Evolutionary conservation across 2,329 filamentous ascomycete genomes (phyloP).

Genomic region (Penicillium italicum): DNA sequence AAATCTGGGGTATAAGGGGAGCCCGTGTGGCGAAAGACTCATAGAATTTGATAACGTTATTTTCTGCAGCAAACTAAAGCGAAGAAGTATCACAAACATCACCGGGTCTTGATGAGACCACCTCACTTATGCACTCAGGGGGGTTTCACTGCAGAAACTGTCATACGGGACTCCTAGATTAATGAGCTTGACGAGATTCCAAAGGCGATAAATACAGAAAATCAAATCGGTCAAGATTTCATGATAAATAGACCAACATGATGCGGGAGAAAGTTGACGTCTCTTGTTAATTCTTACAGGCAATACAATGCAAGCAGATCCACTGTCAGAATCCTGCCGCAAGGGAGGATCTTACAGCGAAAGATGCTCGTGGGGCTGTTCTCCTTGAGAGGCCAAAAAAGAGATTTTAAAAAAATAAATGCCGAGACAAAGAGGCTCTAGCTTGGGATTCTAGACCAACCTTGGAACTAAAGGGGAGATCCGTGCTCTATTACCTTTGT

Average conservation of each 20-base stretch:
- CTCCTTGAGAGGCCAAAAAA: neutral
- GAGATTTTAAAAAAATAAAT: neutral
- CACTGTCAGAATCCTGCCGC: neutral
- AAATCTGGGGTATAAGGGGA: neutral
- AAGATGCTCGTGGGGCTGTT: constrained; percentile 1
- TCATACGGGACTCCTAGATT: neutral
- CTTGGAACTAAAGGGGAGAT: neutral
- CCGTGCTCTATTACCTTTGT: neutral
- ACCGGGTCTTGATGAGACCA: neutral
- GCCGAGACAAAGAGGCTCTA: neutral
- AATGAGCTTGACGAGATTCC: neutral
- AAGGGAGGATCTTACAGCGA: constrained; percentile 2
- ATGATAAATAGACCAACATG: neutral
- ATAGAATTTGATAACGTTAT: neutral
- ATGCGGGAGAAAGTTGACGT: neutral
- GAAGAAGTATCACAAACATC: neutral
- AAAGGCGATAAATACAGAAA: neutral
- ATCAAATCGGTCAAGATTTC: neutral
- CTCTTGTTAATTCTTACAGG: neutral
- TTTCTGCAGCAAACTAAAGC: neutral
- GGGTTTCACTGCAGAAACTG: constrained; percentile 1
- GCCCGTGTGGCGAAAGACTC: neutral
- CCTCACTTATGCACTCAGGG: neutral
- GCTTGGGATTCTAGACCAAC: neutral
- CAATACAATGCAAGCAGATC: neutral